Conservation (phyloP, 306 rosid genomes). For the Psophocarpus tetragonolobus region DNA sequence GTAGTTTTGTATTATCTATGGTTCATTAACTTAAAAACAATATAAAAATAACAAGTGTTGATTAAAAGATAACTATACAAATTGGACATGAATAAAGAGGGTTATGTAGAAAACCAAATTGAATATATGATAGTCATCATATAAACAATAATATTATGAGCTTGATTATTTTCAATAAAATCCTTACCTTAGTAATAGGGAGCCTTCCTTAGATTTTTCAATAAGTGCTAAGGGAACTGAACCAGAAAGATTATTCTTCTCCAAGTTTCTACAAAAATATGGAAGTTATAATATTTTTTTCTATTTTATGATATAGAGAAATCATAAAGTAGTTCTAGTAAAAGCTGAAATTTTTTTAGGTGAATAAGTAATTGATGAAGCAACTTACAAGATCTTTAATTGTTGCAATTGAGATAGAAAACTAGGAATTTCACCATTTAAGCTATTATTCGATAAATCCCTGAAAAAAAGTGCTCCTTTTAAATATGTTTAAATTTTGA, state of each 20-base stretch:
- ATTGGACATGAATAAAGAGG: not conserved
- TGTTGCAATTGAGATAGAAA: slow-evolving; percentile 28
- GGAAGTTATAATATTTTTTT: not conserved
- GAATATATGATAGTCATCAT: not conserved
- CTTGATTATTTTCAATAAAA: not conserved
- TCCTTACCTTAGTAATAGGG: slow-evolving; percentile 40
- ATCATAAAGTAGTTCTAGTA: not conserved
- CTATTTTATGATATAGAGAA: not conserved
- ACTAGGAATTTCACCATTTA: slow-evolving; percentile 36
- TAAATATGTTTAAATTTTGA: not conserved
- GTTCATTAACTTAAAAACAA: not conserved
- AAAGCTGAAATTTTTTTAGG: not conserved
- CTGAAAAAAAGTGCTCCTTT: slow-evolving; percentile 35
- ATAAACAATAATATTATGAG: not conserved
- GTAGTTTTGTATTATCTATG: not conserved
- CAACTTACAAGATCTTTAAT: slow-evolving; percentile 46
- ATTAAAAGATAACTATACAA: not conserved
- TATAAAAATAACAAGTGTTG: not conserved
- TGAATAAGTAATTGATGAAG: not conserved
- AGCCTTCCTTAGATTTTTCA: slow-evolving; percentile 29
- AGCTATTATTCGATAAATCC: slow-evolving; percentile 55
- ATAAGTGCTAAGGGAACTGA: slow-evolving; percentile 31
- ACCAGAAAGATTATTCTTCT: slow-evolving; percentile 47
- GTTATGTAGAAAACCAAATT: not conserved
- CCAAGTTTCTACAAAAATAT: slow-evolving; percentile 45